Conservation (phyloP, 2,329 filamentous ascomycete species). For the Fusarium xyrophilum region DNA sequence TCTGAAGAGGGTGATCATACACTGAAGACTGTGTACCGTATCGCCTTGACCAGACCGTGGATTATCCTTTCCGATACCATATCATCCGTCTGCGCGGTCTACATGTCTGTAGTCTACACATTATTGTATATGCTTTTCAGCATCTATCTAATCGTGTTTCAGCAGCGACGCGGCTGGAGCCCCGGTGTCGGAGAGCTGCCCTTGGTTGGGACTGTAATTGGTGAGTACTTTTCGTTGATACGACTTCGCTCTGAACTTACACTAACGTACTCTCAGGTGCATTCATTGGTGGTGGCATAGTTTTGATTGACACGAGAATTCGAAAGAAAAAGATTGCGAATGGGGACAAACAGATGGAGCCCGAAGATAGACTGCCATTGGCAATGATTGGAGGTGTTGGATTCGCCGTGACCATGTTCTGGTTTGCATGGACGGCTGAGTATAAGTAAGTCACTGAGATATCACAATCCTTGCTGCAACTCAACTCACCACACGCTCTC, state of each 20-base stretch:
- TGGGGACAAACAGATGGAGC: constrained; percentile 19
- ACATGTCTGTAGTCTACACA: constrained; percentile 80
- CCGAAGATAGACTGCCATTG: constrained; percentile 28
- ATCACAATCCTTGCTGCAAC: no score
- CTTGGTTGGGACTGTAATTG: constrained; percentile 31
- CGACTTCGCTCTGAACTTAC: no score
- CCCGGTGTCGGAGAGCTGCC: constrained; percentile 29
- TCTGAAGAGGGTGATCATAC: constrained; percentile 13
- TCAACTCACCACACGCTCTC: neutral
- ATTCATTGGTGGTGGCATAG: constrained; percentile 22
- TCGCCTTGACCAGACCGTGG: constrained; percentile 74
- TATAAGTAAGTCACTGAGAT: constrained; percentile 7
- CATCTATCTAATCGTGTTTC: constrained; percentile 70
- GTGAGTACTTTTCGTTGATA: neutral
- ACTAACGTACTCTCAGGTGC: constrained; percentile 8
- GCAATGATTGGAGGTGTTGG: constrained; percentile 33
- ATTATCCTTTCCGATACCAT: constrained; percentile 80
- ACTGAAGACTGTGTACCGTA: constrained; percentile 59
- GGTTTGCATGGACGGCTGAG: constrained; percentile 35
- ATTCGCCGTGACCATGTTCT: constrained; percentile 33
- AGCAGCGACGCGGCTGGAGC: constrained; percentile 48
- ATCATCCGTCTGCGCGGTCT: constrained; percentile 78
- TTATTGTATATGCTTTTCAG: constrained; percentile 76
- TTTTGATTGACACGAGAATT: constrained; percentile 26
- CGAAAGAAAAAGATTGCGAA: constrained; percentile 12